Evolutionary conservation across 345 rosid species (phyloP).

Genomic region (Brassica nigra): DNA sequence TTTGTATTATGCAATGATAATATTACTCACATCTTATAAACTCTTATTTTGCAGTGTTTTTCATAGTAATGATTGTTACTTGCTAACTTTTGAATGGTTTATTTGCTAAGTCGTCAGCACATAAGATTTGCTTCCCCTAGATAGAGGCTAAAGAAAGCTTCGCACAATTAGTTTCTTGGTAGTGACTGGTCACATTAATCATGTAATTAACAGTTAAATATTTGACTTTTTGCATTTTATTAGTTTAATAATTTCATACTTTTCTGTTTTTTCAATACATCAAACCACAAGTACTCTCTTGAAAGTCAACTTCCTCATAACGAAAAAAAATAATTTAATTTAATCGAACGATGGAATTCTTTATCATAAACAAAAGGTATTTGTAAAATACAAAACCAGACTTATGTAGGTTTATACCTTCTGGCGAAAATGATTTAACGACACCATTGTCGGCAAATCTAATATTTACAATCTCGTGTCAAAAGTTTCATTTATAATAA

Average conservation of each 20-base stretch:
- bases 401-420: neutral
- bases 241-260: conserved; percentile 15
- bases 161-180: conserved; percentile 23
- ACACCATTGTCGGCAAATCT: neutral
- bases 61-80: neutral
- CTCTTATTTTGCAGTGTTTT: neutral
- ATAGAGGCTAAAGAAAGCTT: conserved; percentile 16
- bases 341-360: neutral
- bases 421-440: neutral
- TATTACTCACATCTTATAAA: neutral
- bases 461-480: neutral
- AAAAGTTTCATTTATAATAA: neutral
- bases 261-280: neutral
- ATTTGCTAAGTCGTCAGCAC: conserved; percentile 21
- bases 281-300: conserved; percentile 22
- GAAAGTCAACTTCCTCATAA: conserved; percentile 29
- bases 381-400: neutral
- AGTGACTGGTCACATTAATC: conserved; percentile 18
- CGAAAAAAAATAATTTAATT: neutral
- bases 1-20: conserved; percentile 13
- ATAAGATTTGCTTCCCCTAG: conserved; percentile 7
- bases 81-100: neutral
- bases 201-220: conserved; percentile 6
- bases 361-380: neutral
- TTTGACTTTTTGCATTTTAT: conserved; percentile 31